These are phyloP conservation scores for Colletotrichum tropicale DNA, from an alignment of 2,329 filamentous ascomycete genomes.

Conservation along the genomic window DNA sequence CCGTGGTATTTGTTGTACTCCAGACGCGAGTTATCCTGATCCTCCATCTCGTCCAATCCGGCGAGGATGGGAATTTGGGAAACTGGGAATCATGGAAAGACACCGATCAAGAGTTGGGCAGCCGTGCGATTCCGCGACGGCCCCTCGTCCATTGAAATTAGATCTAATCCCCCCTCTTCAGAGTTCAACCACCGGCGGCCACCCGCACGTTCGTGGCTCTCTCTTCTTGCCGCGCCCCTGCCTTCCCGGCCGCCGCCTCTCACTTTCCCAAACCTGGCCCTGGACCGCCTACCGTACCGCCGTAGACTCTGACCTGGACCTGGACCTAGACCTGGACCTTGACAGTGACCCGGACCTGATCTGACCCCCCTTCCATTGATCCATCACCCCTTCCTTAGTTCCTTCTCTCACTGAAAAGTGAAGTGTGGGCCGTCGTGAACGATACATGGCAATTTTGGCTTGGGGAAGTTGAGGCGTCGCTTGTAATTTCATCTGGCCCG, in stretches of 20 bases:
- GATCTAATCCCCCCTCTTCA: background rate
- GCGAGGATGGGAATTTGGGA: background rate
- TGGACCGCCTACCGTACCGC: background rate
- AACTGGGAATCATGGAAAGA: background rate
- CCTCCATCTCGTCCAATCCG: background rate
- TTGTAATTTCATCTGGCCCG: constrained; percentile 17
- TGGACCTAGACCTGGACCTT: constrained; percentile 1
- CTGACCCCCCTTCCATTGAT: background rate
- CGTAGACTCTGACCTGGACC: background rate
- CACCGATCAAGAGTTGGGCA: background rate
- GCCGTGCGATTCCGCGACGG: constrained; percentile 4
- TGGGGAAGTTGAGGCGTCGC: constrained; percentile 9
- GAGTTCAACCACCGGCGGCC: background rate
- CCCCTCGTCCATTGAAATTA: constrained; percentile 18
- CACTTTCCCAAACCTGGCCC: constrained; percentile 4
- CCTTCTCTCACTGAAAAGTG: background rate
- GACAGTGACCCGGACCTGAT: constrained; percentile 8
- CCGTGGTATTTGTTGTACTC: background rate
- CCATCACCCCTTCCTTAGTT: background rate
- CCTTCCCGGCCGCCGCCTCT: background rate
- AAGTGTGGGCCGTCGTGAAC: constrained; percentile 7
- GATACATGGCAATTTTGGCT: background rate
- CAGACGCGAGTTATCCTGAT: background rate
- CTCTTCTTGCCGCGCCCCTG: background rate
- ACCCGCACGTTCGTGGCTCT: background rate